These are phyloP conservation scores for Hyaloraphidium curvatum DNA, from an alignment of 192 early-diverging fungal genomes.

Conservation along the genomic window DNA sequence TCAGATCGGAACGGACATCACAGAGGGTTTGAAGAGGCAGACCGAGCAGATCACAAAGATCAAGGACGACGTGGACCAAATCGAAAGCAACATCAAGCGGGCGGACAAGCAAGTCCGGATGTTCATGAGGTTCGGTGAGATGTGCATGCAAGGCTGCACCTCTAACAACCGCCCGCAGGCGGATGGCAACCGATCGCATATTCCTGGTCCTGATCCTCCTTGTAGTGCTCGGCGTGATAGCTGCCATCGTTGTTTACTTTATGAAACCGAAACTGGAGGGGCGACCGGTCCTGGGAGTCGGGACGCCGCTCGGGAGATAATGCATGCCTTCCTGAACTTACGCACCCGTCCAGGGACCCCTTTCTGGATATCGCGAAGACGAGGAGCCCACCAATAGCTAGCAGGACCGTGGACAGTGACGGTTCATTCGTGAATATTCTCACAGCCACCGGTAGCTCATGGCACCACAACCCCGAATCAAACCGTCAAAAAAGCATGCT, in stretches of 20 bases:
- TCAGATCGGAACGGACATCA: constrained; percentile 25
- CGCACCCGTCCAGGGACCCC: no score
- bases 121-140: constrained; percentile 36
- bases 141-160: not conserved
- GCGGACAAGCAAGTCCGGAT: constrained; percentile 36
- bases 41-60: constrained; percentile 31
- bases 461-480: no score
- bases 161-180: constrained; percentile 9
- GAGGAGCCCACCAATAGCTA: no score
- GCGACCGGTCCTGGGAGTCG: no score
- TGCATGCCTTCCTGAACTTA: no score
- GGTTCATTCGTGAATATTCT: no score
- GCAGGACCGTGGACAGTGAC: no score
- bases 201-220: constrained; percentile 36
- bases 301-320: no score
- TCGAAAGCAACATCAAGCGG: constrained; percentile 32
- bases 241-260: constrained; percentile 23
- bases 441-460: no score
- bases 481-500: no score
- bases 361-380: no score
- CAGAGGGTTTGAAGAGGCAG: constrained; percentile 27
- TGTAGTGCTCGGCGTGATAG: constrained; percentile 28
- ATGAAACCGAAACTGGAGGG: constrained; percentile 16
- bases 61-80: constrained; percentile 23
- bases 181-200: constrained; percentile 34